phyloP scores from a whole-genome alignment of 768 basidiomycete species.

The Neoboletus magnificus region DNA sequence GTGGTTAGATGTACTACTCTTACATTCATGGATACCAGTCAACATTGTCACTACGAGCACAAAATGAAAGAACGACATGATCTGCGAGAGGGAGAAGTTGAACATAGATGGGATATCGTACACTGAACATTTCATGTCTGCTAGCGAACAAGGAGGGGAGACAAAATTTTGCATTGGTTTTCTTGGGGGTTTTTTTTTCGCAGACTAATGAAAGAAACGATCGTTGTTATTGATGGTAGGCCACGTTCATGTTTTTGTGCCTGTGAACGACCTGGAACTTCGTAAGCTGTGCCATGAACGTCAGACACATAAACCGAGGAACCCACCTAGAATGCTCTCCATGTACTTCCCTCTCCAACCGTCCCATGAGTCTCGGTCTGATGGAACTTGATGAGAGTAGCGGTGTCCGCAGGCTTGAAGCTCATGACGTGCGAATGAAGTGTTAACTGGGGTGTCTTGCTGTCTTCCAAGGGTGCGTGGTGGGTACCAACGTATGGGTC shows the following conservation, averaged over 20 bases:
- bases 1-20: not conserved
- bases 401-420: not conserved
- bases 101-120: not conserved
- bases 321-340: conserved; percentile 1
- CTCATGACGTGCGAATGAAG: conserved; percentile 11
- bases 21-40: not conserved
- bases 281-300: not conserved
- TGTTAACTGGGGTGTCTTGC: conserved; percentile 5
- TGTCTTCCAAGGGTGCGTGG: not conserved
- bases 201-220: not conserved
- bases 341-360: not conserved
- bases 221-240: too few species aligned
- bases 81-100: not conserved
- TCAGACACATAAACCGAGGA: too few species aligned
- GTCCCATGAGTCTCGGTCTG: not conserved
- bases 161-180: not conserved
- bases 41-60: not conserved
- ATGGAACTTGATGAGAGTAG: not conserved
- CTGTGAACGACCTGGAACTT: not conserved
- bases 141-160: not conserved
- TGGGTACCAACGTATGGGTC: not conserved
- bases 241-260: not conserved
- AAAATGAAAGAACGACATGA: too few species aligned
- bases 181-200: not conserved
- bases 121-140: not conserved